Evolutionary conservation across 441 rosid species (phyloP).

Genomic region (Erysimum cheiri): DNA sequence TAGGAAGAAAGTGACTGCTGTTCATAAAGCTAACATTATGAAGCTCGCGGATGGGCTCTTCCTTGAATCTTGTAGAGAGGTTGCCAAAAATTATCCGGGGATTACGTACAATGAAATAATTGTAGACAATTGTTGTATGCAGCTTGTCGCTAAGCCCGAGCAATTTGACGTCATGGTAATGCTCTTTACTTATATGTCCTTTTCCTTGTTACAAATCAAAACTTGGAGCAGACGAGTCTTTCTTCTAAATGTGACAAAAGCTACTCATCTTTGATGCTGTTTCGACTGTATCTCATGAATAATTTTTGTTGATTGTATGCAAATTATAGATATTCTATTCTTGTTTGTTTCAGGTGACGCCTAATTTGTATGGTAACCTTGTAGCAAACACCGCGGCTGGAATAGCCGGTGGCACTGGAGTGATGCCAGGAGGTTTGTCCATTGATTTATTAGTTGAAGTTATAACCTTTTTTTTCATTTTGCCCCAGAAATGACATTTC

Average conservation of each 20-base stretch:
- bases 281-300: background rate
- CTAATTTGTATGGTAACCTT: conserved; percentile 95
- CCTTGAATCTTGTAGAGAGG: conserved; percentile 92
- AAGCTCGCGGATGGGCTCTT: conserved; percentile 97
- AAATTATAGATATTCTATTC: background rate
- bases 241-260: background rate
- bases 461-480: background rate
- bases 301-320: background rate
- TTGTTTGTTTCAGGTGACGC: conserved; percentile 67
- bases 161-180: conserved; percentile 97
- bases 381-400: conserved; percentile 96
- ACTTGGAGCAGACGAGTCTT: background rate
- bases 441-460: background rate
- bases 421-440: conserved; percentile 97
- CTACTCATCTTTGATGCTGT: background rate
- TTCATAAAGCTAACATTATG: conserved; percentile 98
- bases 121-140: conserved; percentile 99
- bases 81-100: conserved; percentile 76
- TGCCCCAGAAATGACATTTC: background rate
- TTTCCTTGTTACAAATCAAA: background rate
- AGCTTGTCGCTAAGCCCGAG: conserved; percentile 96
- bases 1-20: conserved; percentile 96
- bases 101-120: conserved; percentile 86
- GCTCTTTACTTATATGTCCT: background rate
- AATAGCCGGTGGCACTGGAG: conserved; percentile 98